Percentiles rank a stretch among this genome's conserved stretches.
These are phyloP conservation scores for Euphrasia confusa DNA, from an alignment of 257 asterid species.

Conservation along the genomic window DNA sequence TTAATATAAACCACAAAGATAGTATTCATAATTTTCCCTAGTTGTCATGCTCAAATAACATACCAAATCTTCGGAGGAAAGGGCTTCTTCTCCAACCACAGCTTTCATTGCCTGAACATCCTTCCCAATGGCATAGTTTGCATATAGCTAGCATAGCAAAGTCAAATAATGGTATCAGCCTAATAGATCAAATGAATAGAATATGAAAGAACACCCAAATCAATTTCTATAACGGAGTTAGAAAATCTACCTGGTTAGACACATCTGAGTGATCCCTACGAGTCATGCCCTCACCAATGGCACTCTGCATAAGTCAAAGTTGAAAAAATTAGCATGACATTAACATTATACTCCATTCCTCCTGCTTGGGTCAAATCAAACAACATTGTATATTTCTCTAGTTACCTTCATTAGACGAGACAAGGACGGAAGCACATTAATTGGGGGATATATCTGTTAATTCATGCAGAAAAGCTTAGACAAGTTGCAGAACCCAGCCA, in stretches of 20 bases:
- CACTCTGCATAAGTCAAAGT: slow-evolving; percentile 55
- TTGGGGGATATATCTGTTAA: slow-evolving; percentile 92
- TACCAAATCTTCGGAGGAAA: slow-evolving; percentile 83
- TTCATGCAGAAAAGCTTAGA: slow-evolving; percentile 24
- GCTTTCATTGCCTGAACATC: slow-evolving; percentile 93
- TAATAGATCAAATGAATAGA: background rate
- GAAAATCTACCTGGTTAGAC: slow-evolving; percentile 70
- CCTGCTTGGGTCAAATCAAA: slow-evolving; percentile 1
- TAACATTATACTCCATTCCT: background rate
- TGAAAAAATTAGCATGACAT: background rate
- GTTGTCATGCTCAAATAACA: slow-evolving; percentile 20
- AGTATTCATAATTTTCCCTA: background rate
- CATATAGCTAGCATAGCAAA: slow-evolving; percentile 46
- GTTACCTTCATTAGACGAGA: slow-evolving; percentile 96
- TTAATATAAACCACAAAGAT: background rate
- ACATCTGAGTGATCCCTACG: slow-evolving; percentile 96
- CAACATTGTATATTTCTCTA: slow-evolving; percentile 7
- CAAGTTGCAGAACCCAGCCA: slow-evolving; percentile 12
- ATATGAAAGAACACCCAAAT: background rate
- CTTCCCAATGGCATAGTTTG: slow-evolving; percentile 82
- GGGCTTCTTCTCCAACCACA: slow-evolving; percentile 89
- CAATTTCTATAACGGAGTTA: background rate
- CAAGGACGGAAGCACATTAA: slow-evolving; percentile 95
- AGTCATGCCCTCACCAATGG: slow-evolving; percentile 99
- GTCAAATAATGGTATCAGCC: background rate